A percentile compares a stretch with the other conserved stretches of the same genome.
These are phyloP conservation scores for Xylaria sp. DNA, from an alignment of 2,329 filamentous ascomycete species.

Conservation along the genomic window DNA sequence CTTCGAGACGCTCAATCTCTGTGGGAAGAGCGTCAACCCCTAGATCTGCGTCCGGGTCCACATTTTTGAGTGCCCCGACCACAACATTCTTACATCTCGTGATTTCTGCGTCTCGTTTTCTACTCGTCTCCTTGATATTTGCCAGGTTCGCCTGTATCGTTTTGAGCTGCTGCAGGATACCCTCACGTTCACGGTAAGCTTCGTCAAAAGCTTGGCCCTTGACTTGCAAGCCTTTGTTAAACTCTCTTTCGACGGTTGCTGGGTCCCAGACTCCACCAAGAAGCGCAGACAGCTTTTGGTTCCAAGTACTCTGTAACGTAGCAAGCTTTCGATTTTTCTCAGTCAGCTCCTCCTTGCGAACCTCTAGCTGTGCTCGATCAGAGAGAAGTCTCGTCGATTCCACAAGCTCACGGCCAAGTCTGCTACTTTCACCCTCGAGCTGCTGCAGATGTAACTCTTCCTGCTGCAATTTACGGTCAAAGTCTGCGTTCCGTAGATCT, in stretches of 20 bases:
- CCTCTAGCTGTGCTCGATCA: conserved; percentile 85
- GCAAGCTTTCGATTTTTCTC: conserved; percentile 79
- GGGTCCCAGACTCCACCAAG: conserved; percentile 75
- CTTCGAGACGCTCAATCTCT: conserved; percentile 61
- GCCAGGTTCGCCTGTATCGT: conserved; percentile 79
- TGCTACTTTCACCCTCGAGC: conserved; percentile 77
- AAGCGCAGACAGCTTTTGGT: conserved; percentile 72
- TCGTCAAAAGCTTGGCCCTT: conserved; percentile 69
- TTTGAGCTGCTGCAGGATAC: conserved; percentile 75
- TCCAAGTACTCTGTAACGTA: conserved; percentile 80
- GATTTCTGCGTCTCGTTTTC: conserved; percentile 71
- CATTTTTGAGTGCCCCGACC: conserved; percentile 57
- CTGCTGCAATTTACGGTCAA: conserved; percentile 75
- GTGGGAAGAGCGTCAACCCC: conserved; percentile 65
- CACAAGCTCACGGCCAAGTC: conserved; percentile 80
- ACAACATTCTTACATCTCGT: conserved; percentile 69
- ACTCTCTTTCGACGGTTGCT: conserved; percentile 75
- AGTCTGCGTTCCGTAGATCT: conserved; percentile 71
- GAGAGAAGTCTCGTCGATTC: conserved; percentile 83
- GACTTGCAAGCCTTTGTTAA: conserved; percentile 69
- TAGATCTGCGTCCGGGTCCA: conserved; percentile 54
- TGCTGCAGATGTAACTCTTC: conserved; percentile 72
- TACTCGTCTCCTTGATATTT: conserved; percentile 70
- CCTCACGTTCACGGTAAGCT: conserved; percentile 76
- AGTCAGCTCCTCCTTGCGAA: conserved; percentile 81